A percentile compares a stretch with the other conserved stretches of the same genome.
These are phyloP conservation scores for Hylodesmum podocarpum DNA, from an alignment of 306 rosid genomes.

Conservation along the genomic window DNA sequence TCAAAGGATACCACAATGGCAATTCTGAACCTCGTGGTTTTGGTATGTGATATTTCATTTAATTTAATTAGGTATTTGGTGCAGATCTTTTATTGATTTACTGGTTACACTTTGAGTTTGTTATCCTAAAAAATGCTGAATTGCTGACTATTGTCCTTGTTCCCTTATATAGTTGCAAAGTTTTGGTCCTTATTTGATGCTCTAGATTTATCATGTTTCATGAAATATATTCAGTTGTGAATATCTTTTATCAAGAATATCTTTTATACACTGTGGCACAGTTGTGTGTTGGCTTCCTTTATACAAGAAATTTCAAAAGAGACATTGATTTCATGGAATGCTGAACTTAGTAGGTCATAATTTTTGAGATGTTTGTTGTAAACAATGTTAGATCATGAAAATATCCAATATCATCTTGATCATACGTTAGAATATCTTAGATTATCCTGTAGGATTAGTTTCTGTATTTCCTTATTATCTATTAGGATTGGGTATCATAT, in stretches of 20 bases:
- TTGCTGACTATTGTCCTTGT: background rate
- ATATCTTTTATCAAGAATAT: background rate
- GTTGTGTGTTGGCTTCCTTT: background rate
- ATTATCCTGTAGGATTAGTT: background rate
- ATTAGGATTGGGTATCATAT: background rate
- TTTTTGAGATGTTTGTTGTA: slow-evolving; percentile 6
- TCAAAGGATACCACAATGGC: slow-evolving; percentile 98
- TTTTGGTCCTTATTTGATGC: background rate
- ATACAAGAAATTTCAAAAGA: background rate
- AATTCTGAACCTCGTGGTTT: slow-evolving; percentile 97
- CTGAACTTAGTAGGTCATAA: background rate
- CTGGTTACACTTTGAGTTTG: background rate
- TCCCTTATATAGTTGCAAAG: background rate
- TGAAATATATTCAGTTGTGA: background rate
- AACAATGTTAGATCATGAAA: background rate
- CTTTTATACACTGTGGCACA: background rate
- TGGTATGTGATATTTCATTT: slow-evolving; percentile 51
- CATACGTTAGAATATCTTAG: background rate
- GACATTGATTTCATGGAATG: background rate
- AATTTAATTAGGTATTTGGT: background rate
- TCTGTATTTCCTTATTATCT: background rate
- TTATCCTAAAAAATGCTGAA: background rate
- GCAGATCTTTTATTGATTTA: slow-evolving; percentile 9
- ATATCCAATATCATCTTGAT: background rate
- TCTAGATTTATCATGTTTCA: background rate